Conservation (phyloP, 352 stramenopile genomes). For the Pseudoperonospora humuli region DNA sequence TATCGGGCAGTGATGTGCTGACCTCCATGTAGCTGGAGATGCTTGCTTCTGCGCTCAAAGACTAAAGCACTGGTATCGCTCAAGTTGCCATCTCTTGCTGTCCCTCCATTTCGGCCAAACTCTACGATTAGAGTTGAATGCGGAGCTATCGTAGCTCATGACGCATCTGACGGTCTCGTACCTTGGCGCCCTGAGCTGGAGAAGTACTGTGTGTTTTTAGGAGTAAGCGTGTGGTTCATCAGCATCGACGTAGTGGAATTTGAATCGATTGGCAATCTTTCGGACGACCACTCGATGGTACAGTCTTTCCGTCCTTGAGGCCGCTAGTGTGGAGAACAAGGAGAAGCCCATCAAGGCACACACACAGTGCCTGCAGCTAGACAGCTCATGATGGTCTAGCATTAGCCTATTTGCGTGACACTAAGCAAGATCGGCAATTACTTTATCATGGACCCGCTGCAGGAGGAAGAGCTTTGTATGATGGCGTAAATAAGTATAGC, state of each 20-base stretch:
- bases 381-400: constrained; percentile 35
- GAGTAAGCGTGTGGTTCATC: constrained; percentile 64
- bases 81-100: constrained; percentile 50
- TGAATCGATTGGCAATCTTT: constrained; percentile 65
- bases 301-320: constrained; percentile 55
- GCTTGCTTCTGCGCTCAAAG: constrained; percentile 28
- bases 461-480: constrained; percentile 79
- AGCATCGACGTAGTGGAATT: constrained; percentile 74
- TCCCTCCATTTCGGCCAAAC: constrained; percentile 66
- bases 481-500: constrained; percentile 70
- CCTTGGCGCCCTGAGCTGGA: constrained; percentile 39
- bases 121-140: constrained; percentile 67
- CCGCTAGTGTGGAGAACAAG: constrained; percentile 62
- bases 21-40: constrained; percentile 75
- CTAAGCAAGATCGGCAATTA: constrained; percentile 66
- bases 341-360: constrained; percentile 74
- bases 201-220: constrained; percentile 55
- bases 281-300: constrained; percentile 62
- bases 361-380: constrained; percentile 50
- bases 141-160: constrained; percentile 72
- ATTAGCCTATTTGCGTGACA: constrained; percentile 72
- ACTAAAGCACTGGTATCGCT: constrained; percentile 41
- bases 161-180: constrained; percentile 50
- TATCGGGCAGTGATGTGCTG: constrained; percentile 59
- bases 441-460: constrained; percentile 11